Evolutionary conservation across 768 basidiomycete species (phyloP), one percentile per base, ranked within the genome.

Genomic region (Gloeopeniophorella convolvens): DNA sequence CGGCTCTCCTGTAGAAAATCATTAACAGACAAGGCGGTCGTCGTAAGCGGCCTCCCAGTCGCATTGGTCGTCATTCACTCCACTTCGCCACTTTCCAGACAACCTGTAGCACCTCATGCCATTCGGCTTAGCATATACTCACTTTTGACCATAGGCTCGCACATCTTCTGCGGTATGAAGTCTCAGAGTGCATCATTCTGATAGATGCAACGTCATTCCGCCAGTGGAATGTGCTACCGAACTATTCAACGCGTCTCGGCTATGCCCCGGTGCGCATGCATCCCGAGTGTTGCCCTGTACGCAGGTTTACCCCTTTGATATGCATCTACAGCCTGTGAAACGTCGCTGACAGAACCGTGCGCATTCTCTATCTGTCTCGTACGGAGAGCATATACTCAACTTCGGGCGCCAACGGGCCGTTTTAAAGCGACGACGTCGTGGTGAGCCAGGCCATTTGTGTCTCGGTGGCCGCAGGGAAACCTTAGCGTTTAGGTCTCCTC

Each of bases 141-240:
- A 26, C 23, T 20, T 43, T 55, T 21, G 40, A 15, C 52, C 12
- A 52, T 48, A 89, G 88, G 88, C 68, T 89, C 88, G 48, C 88
- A 89, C 71, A 89, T 90, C 66, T 90, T 90, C 63, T 90, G 88
- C 63, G 74, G 88, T 85, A 48, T 36, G 45, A 16, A 35, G 10
- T 12, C 18, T 30, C 41, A 31, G 21, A 23, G 8, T 23, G 20
- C 32, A 35, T 16, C 6, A 13, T 27, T 33, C 42, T 32, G 34
- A 30, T 31, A 30, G 37, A 9, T 56, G 16, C 34, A 24, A 28
- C 31, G 18, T 28, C 24, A 21, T 45, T 34, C 35, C 42, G 20
- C 42, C 41, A 89, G 89, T 89, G 48, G 83, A 85, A 23, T 92
- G 89, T 63, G 89, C 89, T 21, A 89, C 88, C 61, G 85, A 89